phyloP scores from a whole-genome alignment of 2,329 filamentous ascomycete genomes.

The Fusarium sulawesiense region DNA sequence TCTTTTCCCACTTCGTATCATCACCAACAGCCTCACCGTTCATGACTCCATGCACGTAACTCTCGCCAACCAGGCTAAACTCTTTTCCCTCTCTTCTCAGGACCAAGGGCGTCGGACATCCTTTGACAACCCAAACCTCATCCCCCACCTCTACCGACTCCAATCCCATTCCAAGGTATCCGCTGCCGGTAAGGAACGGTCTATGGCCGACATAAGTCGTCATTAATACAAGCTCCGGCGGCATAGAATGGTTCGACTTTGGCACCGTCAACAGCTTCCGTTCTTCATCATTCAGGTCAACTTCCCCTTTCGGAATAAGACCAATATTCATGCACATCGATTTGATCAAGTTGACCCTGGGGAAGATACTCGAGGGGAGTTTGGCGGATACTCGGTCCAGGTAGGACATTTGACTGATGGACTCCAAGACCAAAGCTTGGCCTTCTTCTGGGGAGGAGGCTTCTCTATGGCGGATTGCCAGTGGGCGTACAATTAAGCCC shows the following conservation, averaged over 20 bases:
- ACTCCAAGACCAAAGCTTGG: rapidly evolving
- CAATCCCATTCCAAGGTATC: neutral
- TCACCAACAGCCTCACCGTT: neutral
- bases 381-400: neutral
- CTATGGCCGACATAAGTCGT: neutral
- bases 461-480: no score
- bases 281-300: neutral
- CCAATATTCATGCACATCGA: rapidly evolving
- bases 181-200: neutral
- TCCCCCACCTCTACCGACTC: neutral
- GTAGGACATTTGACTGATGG: neutral
- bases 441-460: neutral
- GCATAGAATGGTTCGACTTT: neutral
- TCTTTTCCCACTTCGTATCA: neutral
- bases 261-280: rapidly evolving
- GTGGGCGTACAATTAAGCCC: no score
- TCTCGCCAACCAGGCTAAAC: neutral
- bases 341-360: neutral
- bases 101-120: neutral
- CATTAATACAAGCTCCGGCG: neutral
- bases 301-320: rapidly evolving
- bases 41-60: conserved; percentile 4
- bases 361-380: neutral
- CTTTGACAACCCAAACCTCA: conserved; percentile 2
- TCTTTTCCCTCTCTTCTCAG: rapidly evolving